A percentile compares a stretch with the other conserved stretches of the same genome.
Evolutionary conservation across 768 basidiomycete species (phyloP).

Genomic region (Suillus clintonianus): DNA sequence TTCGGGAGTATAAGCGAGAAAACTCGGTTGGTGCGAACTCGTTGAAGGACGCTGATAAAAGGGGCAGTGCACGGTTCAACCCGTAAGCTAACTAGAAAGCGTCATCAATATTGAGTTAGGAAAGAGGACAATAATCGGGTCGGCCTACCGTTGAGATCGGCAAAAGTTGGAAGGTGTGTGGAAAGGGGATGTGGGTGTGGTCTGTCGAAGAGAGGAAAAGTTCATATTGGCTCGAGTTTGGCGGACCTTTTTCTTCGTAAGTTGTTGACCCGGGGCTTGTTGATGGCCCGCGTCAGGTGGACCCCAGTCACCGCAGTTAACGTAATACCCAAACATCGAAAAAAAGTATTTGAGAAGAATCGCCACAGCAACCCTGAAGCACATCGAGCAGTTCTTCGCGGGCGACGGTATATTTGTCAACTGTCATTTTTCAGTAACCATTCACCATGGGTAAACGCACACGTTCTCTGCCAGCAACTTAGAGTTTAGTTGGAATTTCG

Average conservation of each 20-base stretch:
- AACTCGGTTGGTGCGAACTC: conserved; percentile 13
- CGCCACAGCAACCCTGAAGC: neutral
- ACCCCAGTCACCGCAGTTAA: conserved; percentile 26
- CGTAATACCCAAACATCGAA: conserved; percentile 13
- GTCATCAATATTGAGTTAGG: conserved; percentile 9
- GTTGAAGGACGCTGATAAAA: conserved; percentile 32
- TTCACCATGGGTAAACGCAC: conserved; percentile 2
- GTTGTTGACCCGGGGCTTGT: conserved; percentile 22
- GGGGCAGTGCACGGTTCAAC: conserved; percentile 23
- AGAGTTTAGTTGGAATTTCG: neutral
- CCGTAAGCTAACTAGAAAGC: conserved; percentile 5
- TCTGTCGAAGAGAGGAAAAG: conserved; percentile 44
- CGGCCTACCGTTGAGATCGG: conserved; percentile 15
- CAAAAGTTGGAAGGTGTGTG: conserved; percentile 9
- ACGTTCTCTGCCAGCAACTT: conserved; percentile 8
- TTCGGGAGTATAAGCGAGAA: conserved; percentile 6
- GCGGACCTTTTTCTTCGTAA: conserved; percentile 52
- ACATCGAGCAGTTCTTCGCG: neutral
- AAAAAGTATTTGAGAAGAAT: neutral
- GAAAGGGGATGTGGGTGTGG: conserved; percentile 33
- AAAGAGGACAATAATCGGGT: neutral
- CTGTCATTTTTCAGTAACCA: neutral
- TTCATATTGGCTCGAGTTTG: conserved; percentile 50
- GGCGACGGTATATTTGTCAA: neutral
- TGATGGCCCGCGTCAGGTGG: conserved; percentile 20